Conservation (phyloP, 2,329 filamentous ascomycete genomes). For the Stemphylium vesicarium region DNA sequence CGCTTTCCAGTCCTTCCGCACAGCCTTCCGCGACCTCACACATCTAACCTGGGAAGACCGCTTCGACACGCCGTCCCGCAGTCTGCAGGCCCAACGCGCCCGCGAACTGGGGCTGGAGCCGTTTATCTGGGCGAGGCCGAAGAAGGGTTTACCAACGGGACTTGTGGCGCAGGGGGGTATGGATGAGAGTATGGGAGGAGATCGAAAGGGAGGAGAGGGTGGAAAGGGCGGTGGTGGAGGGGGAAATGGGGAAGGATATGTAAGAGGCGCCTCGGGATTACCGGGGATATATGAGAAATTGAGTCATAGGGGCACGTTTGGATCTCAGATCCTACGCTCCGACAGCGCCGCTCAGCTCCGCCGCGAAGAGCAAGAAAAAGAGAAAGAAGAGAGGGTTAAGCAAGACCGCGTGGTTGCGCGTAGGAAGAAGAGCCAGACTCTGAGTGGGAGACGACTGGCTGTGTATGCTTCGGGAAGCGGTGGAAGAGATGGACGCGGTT, state of each 20-base stretch:
- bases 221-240: too few species aligned
- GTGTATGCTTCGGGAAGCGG: too few species aligned
- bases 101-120: constrained; percentile 26
- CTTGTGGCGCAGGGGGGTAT: constrained; percentile 11
- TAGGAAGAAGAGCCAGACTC: too few species aligned
- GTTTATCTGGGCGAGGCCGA: constrained; percentile 35
- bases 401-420: too few species aligned
- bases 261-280: constrained; percentile 13
- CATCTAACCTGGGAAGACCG: constrained; percentile 52
- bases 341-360: too few species aligned
- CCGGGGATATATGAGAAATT: neutral
- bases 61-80: constrained; percentile 25
- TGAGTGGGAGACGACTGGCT: too few species aligned
- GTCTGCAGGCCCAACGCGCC: constrained; percentile 29
- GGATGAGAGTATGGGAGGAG: too few species aligned
- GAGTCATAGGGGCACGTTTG: neutral
- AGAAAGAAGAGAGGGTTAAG: too few species aligned
- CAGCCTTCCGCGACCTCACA: constrained; percentile 50
- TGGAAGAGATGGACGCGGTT: neutral
- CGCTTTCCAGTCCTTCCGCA: constrained; percentile 46
- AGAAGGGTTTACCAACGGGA: constrained; percentile 19
- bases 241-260: too few species aligned
- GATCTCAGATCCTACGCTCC: neutral
- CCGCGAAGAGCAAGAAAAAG: too few species aligned
- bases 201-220: too few species aligned